Evolutionary conservation across 441 rosid genomes (phyloP), one percentile per base, ranked within the genome.

Genomic region (Rhodomyrtus psidioides): DNA sequence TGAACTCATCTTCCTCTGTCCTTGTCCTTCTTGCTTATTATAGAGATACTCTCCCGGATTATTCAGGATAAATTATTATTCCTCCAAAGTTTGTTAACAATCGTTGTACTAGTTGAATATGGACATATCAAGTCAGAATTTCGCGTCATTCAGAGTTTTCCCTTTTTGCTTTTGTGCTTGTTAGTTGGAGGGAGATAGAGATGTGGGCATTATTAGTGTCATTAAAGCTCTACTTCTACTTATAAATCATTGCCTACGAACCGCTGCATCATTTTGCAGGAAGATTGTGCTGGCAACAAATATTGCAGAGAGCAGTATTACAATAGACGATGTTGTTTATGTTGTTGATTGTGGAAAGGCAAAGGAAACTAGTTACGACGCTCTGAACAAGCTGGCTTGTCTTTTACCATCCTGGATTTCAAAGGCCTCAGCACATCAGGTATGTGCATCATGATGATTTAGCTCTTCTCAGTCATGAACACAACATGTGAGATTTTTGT

Each of bases 311-410:
- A 97, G 99, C 88, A 97, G 99, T 87, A 94, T 97, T 87, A 97
- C 99, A 60, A 94, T 97, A 82, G 99, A 97, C 89, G 99, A 97
- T 91, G 97, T 97, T 88, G 98, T 95, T 86, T 96, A 94, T 91
- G 99, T 97, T 90, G 91, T 96, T 86, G 98, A 96, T 90, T 97
- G 97, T 82, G 98, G 98, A 88, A 97, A 97, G 93, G 97, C 98
- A 86, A 97, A 96, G 87, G 99, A 97, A 93, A 95, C 97, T 85
- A 97, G 98, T 89, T 97, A 97, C 87, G 99, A 97, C 92, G 99
- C 98, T 89, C 91, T 96, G 85, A 96, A 97, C 93, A 97, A 97
- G 92, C 91, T 97, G 89, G 96, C 99, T 56, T 97, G 99, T 91
- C 92, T 97, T 65, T 89, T 95, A 84, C 98, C 98, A 87, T 96